Percentiles rank a stretch among this genome's conserved stretches.
Evolutionary conservation across 345 rosid genomes (phyloP).

Genomic region (Microcos paniculata): DNA sequence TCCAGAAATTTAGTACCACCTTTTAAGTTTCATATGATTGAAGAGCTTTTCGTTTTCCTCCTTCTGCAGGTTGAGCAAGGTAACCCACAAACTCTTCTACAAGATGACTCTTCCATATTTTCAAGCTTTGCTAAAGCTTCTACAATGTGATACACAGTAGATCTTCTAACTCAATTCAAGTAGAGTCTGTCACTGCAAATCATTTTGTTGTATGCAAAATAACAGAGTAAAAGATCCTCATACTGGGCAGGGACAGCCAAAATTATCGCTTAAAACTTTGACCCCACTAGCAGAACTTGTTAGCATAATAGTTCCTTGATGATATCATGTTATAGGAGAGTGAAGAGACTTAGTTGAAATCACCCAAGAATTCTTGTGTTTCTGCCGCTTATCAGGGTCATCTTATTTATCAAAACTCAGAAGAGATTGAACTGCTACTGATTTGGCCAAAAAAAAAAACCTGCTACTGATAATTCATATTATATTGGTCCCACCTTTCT

Average conservation of each 20-base stretch:
- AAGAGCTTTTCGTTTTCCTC: background rate
- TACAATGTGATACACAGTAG: conserved; percentile 30
- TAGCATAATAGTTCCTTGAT: background rate
- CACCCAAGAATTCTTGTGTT: no score
- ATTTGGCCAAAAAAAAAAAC: no score
- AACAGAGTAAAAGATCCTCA: background rate
- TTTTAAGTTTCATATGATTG: background rate
- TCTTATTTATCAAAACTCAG: no score
- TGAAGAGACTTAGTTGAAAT: background rate
- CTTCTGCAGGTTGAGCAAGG: conserved; percentile 69
- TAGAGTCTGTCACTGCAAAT: background rate
- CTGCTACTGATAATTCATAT: no score
- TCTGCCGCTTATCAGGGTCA: no score
- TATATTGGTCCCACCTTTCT: no score
- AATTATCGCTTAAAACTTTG: background rate
- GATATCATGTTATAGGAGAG: background rate
- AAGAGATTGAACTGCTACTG: no score
- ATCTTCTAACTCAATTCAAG: background rate
- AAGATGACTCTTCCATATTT: conserved; percentile 55
- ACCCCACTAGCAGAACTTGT: background rate
- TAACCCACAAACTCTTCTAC: conserved; percentile 60
- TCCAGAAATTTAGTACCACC: background rate
- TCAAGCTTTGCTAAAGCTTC: conserved; percentile 80
- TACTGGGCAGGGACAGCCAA: background rate
- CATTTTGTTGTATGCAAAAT: background rate